Evolutionary conservation across 495 filamentous ascomycete genomes (phyloP).

Genomic region (Aspergillus hancockii): DNA sequence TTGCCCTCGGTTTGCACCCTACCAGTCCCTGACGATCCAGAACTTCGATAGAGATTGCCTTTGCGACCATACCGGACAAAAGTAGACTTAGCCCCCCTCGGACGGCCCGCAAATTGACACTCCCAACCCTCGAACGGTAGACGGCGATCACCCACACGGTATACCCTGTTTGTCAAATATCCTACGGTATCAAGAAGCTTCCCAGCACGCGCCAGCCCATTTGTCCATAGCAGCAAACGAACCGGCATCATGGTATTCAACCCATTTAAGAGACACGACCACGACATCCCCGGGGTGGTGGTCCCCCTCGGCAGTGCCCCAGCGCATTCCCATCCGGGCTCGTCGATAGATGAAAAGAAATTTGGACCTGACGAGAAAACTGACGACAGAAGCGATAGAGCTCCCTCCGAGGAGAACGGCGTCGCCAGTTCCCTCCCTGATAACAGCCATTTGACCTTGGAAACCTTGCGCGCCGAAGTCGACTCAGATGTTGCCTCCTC

Average conservation of each 20-base stretch:
- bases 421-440: slow-evolving; percentile 24
- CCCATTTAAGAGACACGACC: slow-evolving; percentile 53
- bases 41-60: neutral
- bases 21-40: neutral
- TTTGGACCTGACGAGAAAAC: slow-evolving; percentile 25
- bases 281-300: slow-evolving; percentile 49
- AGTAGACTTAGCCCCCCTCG: slow-evolving; percentile 12
- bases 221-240: slow-evolving; percentile 29
- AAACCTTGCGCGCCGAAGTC: slow-evolving; percentile 50
- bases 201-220: slow-evolving; percentile 2
- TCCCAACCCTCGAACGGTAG: neutral
- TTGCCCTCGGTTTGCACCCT: neutral
- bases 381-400: slow-evolving; percentile 31
- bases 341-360: slow-evolving; percentile 29
- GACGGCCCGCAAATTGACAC: slow-evolving; percentile 5
- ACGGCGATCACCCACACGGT: neutral
- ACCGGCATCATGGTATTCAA: slow-evolving; percentile 41
- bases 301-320: slow-evolving; percentile 50
- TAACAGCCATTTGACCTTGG: slow-evolving; percentile 42
- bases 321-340: slow-evolving; percentile 28
- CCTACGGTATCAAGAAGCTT: slow-evolving; percentile 3
- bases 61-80: slow-evolving; percentile 8
- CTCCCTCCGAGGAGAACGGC: slow-evolving; percentile 35
- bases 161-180: neutral
- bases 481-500: slow-evolving; percentile 45